These are phyloP conservation scores for Helminthosporium solani DNA, from an alignment of 2,329 filamentous ascomycete species.

Conservation along the genomic window DNA sequence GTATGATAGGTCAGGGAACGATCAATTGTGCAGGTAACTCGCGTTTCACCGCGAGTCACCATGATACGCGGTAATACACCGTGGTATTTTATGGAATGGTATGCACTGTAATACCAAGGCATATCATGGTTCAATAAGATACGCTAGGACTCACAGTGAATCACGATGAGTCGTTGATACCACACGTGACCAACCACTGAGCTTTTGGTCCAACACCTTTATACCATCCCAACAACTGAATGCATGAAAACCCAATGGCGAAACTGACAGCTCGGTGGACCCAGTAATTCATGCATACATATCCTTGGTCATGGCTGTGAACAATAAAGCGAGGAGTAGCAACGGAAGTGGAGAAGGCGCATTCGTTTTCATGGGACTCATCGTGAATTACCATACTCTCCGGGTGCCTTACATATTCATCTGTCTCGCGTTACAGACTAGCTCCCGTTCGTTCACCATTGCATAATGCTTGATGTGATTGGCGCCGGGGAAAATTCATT, in stretches of 20 bases:
- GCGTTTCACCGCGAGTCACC: too few species aligned
- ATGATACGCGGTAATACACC: too few species aligned
- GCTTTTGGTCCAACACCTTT: too few species aligned
- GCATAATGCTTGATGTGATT: neutral
- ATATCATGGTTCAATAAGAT: too few species aligned
- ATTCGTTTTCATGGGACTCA: neutral
- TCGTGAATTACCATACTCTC: neutral
- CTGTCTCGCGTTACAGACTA: neutral
- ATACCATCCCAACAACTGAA: slow-evolving; percentile 12
- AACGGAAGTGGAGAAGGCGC: neutral
- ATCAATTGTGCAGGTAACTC: too few species aligned
- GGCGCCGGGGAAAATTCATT: slow-evolving; percentile 2
- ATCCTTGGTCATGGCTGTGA: neutral
- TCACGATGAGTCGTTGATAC: too few species aligned
- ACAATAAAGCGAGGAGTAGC: neutral
- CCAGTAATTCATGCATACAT: neutral
- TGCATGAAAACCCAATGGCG: neutral
- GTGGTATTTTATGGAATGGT: too few species aligned
- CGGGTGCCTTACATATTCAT: neutral
- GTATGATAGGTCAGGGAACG: too few species aligned
- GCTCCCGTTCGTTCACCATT: neutral
- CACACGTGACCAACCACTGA: too few species aligned
- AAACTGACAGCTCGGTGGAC: neutral
- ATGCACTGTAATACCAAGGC: too few species aligned
- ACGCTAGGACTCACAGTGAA: too few species aligned